Base-by-base conservation (phyloP, 495 filamentous ascomycete species). In the Staphylotrichum tortipilum region DNA sequence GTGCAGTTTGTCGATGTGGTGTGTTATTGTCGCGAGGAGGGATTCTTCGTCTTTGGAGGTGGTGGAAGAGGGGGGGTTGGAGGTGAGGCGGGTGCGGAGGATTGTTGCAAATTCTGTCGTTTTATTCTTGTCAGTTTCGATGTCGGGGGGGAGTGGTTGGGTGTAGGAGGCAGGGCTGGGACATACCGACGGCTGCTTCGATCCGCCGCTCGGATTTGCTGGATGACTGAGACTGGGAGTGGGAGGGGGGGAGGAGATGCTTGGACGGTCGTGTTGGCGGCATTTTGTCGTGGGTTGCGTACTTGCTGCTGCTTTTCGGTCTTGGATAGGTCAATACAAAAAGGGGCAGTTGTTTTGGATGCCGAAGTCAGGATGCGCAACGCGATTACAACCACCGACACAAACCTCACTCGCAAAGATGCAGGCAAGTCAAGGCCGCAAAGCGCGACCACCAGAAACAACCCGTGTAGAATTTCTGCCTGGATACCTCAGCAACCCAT, bases 1-100 rank as follows among this genome's bases (percentile, higher is more conserved):
- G n/a, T 65, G 60, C 17, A 73, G 57, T n/a, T 33, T 53, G 1
- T 53, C 40, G 26, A 68, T 55, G 9, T 68, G 57, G 14, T 53
- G 61, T 47, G 70, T 62, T 12, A 76, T 61, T 31, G 78, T 65
- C 4, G 67, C 47, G 38, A 68, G 14, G 1, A 73, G 59, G 11
- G 38, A 17, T 12, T 28, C 26, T 5, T 28, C 10, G 44, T 31
- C 7, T 9, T 47, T 44, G 18, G 33, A 2, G 54, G 58, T 40
- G 26, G 52, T 10, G 43, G 54, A 44, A 44, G 37, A 17, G 36
- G 30, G 41, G 54, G 6, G 26, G 26, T 2, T 28, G 6, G 26
- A 7, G 52, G n/a, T 60, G 49, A 63, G 63, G 43, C 47, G 24
- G 7, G 39, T 56, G 28, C 19, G 55, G 21, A 60, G 51, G 15